Conservation (phyloP, 1,284 basidiomycete species). For the Microbotryum scabiosae region DNA sequence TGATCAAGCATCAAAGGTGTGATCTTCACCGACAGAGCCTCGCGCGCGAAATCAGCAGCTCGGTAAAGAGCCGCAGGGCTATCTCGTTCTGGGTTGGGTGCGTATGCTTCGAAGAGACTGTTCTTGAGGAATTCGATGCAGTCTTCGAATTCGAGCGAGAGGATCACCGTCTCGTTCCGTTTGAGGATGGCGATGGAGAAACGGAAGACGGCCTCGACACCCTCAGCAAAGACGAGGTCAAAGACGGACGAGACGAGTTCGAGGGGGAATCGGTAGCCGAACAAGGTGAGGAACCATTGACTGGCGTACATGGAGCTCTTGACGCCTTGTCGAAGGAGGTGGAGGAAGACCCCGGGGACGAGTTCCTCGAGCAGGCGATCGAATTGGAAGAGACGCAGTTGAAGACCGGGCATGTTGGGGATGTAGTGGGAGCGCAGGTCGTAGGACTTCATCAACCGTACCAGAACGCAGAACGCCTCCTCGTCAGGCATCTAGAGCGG, state of each 20-base stretch:
- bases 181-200: conserved; percentile 82
- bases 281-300: conserved; percentile 97
- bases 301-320: conserved; percentile 87
- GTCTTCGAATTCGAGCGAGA: conserved; percentile 78
- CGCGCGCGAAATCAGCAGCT: conserved; percentile 72
- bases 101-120: conserved; percentile 72
- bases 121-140: conserved; percentile 72
- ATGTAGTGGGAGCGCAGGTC: conserved; percentile 92
- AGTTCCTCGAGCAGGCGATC: conserved; percentile 89
- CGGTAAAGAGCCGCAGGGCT: conserved; percentile 46
- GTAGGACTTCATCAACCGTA: conserved; percentile 96
- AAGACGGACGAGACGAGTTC: conserved; percentile 92
- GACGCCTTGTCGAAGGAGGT: conserved; percentile 84
- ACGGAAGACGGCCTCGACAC: conserved; percentile 92
- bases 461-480: conserved; percentile 91
- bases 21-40: conserved; percentile 71
- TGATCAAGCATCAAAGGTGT: conserved; percentile 49
- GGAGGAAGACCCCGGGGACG: conserved; percentile 79
- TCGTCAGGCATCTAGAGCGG: conserved; percentile 83
- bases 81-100: conserved; percentile 38
- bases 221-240: conserved; percentile 88
- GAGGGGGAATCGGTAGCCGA: conserved; percentile 80
- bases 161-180: conserved; percentile 72
- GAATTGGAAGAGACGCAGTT: conserved; percentile 80
- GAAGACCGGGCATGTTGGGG: conserved; percentile 95